Percentiles rank a stretch among this genome's conserved stretches.
phyloP scores from a whole-genome alignment of 2,329 filamentous ascomycete genomes.

The Setomelanomma holmii region DNA sequence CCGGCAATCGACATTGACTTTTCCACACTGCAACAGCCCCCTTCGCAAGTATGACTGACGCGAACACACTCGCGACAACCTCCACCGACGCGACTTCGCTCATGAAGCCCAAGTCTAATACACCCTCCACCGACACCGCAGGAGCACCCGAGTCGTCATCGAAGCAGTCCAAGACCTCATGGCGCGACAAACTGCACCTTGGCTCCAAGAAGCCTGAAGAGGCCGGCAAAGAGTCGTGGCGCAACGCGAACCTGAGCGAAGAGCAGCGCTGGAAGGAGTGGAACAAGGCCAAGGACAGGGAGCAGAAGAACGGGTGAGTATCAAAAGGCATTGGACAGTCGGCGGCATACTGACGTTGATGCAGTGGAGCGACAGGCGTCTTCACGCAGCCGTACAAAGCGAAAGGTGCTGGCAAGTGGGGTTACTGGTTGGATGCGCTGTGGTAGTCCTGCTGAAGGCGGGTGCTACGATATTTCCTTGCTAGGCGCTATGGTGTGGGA shows the following conservation, averaged over 20 bases:
- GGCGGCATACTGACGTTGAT: neutral
- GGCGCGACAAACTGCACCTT: conserved; percentile 15
- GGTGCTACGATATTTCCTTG: neutral
- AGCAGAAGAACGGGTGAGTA: conserved; percentile 20
- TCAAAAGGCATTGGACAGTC: neutral
- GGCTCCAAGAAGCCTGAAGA: conserved; percentile 1
- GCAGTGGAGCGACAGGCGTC: conserved; percentile 17
- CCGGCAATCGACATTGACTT: too few relatives aligned
- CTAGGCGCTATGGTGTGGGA: neutral
- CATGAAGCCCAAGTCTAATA: neutral
- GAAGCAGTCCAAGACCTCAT: conserved; percentile 2
- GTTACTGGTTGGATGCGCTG: conserved; percentile 12
- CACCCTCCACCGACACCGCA: neutral
- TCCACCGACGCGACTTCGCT: neutral
- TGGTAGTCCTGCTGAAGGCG: neutral
- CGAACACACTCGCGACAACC: neutral
- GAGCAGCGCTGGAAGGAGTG: conserved; percentile 37
- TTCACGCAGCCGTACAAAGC: conserved; percentile 21
- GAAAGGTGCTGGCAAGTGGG: conserved; percentile 21
- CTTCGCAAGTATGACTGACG: neutral
- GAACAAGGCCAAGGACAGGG: conserved; percentile 33
- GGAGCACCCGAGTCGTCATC: neutral
- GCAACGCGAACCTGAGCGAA: conserved; percentile 28
- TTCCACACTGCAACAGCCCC: neutral
- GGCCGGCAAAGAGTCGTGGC: conserved; percentile 30